A percentile compares a stretch with the other conserved stretches of the same genome.
phyloP scores from a whole-genome alignment of 176 grass and related monocot species.

The Juncus inflexus region DNA sequence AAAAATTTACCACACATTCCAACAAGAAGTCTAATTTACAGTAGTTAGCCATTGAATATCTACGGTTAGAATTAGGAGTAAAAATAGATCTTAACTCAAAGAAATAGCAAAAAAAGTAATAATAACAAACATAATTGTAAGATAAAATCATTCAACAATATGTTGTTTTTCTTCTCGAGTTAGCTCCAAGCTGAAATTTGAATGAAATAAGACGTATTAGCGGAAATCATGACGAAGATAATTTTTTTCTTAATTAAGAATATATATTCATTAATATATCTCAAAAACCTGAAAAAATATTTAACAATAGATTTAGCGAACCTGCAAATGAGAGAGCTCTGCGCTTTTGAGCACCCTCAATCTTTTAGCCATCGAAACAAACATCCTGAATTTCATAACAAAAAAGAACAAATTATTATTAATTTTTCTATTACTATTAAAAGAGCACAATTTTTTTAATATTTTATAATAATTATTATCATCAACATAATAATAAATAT shows the following conservation, averaged over 20 bases:
- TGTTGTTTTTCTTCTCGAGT: conserved; percentile 5
- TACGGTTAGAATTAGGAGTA: conserved; percentile 24
- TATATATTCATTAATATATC: neutral
- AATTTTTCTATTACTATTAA: neutral
- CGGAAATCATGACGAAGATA: neutral
- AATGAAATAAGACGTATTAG: neutral
- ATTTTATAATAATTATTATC: neutral
- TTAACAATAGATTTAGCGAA: conserved; percentile 25
- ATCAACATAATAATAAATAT: neutral
- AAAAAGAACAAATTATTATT: conserved; percentile 12
- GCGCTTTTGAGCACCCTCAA: conserved; percentile 89
- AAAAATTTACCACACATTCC: neutral
- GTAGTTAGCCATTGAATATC: conserved; percentile 22
- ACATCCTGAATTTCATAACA: conserved; percentile 54
- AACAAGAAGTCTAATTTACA: conserved; percentile 54
- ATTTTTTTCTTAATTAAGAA: neutral
- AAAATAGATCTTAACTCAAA: conserved; percentile 14
- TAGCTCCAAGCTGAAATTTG: conserved; percentile 20
- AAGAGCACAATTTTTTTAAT: neutral
- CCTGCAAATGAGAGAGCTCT: conserved; percentile 48
- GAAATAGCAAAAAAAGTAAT: conserved; percentile 4
- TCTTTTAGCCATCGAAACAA: conserved; percentile 69
- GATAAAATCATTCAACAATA: conserved; percentile 1
- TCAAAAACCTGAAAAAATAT: neutral
- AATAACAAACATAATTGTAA: neutral